Evolutionary conservation across 257 asterid species (phyloP), one percentile per base, ranked within the genome.

Genomic region (Lithospermum erythrorhizon): DNA sequence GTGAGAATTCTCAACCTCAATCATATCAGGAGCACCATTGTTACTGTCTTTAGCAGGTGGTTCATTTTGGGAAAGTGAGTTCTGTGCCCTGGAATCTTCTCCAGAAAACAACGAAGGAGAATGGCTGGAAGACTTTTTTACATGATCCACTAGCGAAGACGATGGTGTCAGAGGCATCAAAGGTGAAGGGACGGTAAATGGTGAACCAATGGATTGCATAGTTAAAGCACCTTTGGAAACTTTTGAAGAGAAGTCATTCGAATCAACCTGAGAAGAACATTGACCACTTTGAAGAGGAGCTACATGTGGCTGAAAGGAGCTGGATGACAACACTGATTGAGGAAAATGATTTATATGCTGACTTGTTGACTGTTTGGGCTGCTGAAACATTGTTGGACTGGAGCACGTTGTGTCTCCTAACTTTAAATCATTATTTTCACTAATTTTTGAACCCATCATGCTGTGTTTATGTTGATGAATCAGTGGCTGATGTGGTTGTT

Each of bases 221-320:
- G 76, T 60, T 49, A 73, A 48, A 14, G 59, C 57, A 0, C 80
- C 67, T 49, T 56, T 72, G 21, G 76, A 61, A 64, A 69, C 21
- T 62, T 55, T 75, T 1, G 72, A 62, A 8, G 77, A 71, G 10
- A 68, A 60, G 59, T 70, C 81, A 70, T 70, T 79, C 52, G 61
- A 27, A 58, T 73, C 82, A 51, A 68, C 25, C 60, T 63, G 72
- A 7, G 70, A 63, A 41, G 78, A 77, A 29, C 69, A 70, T 6
- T 67, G 81, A 24, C 81, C 70, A 32, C 53, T 66, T 68, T 77
- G 83, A 20, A 83, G 81, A 32, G 77, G 73, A 9, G 41, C 27
- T 30, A 58, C 21, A 53, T 55, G 64, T 57, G n/a, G 32, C 2
- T 66, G 57, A 23, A 73, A 52, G 49, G 76, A 69, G 41, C 51